Evolutionary conservation across 1,284 basidiomycete species (phyloP), one percentile per base, ranked within the genome.

Genomic region (Moesziomyces sp.): DNA sequence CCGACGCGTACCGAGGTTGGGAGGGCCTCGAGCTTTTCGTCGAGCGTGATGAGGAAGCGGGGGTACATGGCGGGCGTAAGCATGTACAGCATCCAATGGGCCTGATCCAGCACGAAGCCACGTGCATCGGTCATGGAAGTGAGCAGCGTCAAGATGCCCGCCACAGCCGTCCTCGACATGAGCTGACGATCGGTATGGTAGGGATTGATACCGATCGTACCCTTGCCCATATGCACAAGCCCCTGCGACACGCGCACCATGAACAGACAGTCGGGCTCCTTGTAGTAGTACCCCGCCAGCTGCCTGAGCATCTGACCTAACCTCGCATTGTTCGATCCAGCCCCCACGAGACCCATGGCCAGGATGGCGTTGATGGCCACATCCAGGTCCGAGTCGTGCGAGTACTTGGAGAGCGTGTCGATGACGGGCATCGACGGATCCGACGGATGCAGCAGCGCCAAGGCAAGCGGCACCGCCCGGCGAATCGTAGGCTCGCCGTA

Each of bases 21-120:
- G 68, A 91, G 87, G 80, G 88, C 90, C 60, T 85, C 76, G 58
- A 95, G 89, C 14, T 74, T 67, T 65, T 94, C 89, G 85, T 97
- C 91, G 30, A 99, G 90, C 1, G 95, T 97, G 84, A 99, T 97
- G 78, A 99, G 86, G 91, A 99, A 97, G 60, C 97, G 91, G 11
- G 97, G 97, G 86, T 94, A 97, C 95, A 99, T 99, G 62, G 95
- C 92, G 8, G 93, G 90, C 10, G 91, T 90, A 47, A 99, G 89
- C 88, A 94, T 95, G 87, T 93, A 99, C 58, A 99, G 86, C 93
- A 98, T 96, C 97, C 97, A 99, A 85, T 98, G 96, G 73, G 92
- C 91, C 85, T 92, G 95, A 83, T 94, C 94, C 30, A 99, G 88
- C 4, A 99, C 88, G 94, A 94, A 97, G 66, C 89, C 88, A 86